These are phyloP conservation scores for Spergularia azorica DNA, from an alignment of 179 eudicot species.

Conservation along the genomic window DNA sequence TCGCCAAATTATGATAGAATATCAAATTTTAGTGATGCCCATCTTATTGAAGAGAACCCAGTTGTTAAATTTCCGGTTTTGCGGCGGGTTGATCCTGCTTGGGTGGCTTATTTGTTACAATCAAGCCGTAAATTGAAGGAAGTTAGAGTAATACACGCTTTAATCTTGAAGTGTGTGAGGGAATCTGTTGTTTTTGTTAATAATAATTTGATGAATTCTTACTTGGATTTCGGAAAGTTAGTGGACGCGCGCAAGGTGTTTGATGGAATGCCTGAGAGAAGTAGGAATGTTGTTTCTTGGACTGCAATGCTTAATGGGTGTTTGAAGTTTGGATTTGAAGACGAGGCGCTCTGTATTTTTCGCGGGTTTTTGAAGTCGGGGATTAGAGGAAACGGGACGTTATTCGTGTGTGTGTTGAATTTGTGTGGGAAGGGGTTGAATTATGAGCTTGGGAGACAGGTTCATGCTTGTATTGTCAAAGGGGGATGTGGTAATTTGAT, in stretches of 20 bases:
- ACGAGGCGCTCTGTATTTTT: constrained; percentile 50
- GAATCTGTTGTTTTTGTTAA: constrained; percentile 31
- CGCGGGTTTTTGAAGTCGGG: constrained; percentile 41
- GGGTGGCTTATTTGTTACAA: constrained; percentile 45
- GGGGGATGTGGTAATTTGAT: constrained; percentile 48
- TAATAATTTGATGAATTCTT: constrained; percentile 63
- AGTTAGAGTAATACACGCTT: constrained; percentile 43
- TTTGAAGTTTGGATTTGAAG: constrained; percentile 48
- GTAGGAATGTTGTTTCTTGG: constrained; percentile 65
- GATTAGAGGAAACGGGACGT: constrained; percentile 49
- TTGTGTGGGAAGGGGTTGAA: constrained; percentile 56
- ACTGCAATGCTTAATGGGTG: constrained; percentile 78
- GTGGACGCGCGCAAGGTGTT: constrained; percentile 66
- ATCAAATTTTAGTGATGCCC: constrained; percentile 11
- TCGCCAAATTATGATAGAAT: not conserved
- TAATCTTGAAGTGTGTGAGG: constrained; percentile 39
- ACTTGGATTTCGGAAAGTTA: constrained; percentile 44
- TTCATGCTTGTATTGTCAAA: constrained; percentile 68
- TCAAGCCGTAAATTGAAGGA: constrained; percentile 40
- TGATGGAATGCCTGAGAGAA: constrained; percentile 61
- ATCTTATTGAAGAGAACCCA: constrained; percentile 1
- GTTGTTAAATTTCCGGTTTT: constrained; percentile 9
- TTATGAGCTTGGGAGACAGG: constrained; percentile 62
- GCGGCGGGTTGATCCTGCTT: constrained; percentile 25
- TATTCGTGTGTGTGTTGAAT: constrained; percentile 61